Percentiles rank a stretch among this genome's conserved stretches.
Conservation (phyloP, 345 rosid genomes). For the Clausena lansium region DNA sequence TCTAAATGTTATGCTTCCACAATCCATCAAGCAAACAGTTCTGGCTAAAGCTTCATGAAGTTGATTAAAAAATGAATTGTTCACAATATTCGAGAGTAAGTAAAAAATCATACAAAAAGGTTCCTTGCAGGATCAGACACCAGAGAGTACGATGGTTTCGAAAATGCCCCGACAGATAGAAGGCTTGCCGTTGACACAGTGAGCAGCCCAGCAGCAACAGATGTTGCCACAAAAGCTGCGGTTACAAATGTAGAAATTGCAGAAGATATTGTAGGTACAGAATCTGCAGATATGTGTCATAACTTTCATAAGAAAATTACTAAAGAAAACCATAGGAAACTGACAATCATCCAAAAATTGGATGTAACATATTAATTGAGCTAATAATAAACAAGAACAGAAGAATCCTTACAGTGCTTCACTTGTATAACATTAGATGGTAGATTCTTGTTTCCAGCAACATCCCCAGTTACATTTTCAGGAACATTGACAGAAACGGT, state of each 20-base stretch:
- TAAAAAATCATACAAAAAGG: constrained; percentile 62
- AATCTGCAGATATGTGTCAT: constrained; percentile 50
- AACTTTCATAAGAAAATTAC: constrained; percentile 12
- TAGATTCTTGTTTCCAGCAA: constrained; percentile 78
- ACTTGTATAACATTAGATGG: constrained; percentile 75
- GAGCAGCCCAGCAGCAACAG: constrained; percentile 64
- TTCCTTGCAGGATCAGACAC: constrained; percentile 69
- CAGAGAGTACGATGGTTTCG: constrained; percentile 50
- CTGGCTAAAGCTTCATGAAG: not conserved
- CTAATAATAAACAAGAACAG: not conserved
- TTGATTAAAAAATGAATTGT: not conserved
- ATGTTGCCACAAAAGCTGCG: constrained; percentile 52
- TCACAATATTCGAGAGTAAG: not conserved
- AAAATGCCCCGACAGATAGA: constrained; percentile 61
- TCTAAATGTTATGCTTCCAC: not conserved
- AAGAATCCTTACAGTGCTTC: constrained; percentile 61
- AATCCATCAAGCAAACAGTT: not conserved
- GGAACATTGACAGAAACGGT: constrained; percentile 57
- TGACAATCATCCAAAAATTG: not conserved
- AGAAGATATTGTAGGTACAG: constrained; percentile 54
- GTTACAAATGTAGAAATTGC: constrained; percentile 49
- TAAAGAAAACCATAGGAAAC: not conserved
- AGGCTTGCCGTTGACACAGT: constrained; percentile 83
- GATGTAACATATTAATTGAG: not conserved
- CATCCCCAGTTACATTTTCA: constrained; percentile 77